Base-by-base conservation (phyloP, 352 stramenopile genomes). In the Aphanomyces stellatus region DNA sequence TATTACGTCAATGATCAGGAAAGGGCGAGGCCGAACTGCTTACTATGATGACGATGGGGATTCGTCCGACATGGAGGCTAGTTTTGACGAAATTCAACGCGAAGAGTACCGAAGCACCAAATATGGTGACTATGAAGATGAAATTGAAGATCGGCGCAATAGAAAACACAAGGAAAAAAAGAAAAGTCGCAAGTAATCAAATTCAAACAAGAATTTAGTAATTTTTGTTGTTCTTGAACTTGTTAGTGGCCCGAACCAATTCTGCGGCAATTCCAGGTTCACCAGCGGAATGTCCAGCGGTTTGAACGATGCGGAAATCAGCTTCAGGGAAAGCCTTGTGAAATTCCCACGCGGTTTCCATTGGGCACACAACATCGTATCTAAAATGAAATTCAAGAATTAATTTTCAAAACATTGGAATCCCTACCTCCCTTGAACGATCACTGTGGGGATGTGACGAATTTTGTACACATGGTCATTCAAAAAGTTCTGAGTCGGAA, bases 391-490 rank as follows among this genome's bases (percentile, higher is more conserved):
- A 31, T 66, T 66, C 25, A 34, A 55, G n/a, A 61, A 71, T 43
- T 42, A n/a, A 53, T 17, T 22, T 24, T 40, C 5, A 17, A 70
- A n/a, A 51, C 27, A 53, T 25, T 13, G 61, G 8, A 46, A 13
- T 3, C 24, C 62, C 48, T 74, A 93, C 75, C 90, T 73, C 69
- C 90, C 89, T 69, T 97, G 90, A 22, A 97, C 86, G 61, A 97
- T 96, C 2, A 96, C 82, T 3, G 85, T 94, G 7, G 90, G 90
- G 70, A 97, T 96, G 73, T 97, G 83, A 48, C 85, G 82, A 72
- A 97, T 96, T 77, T 93, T 93, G 74, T 90, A 76, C 35, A 82
- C 82, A 66, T 97, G 90, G 56, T 96, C 85, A 46, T 96, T 85
- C 53, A 97, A 69, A 61, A 93, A 96, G 49, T 88, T 79, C 68